Evolutionary conservation across 2,329 filamentous ascomycete genomes (phyloP), one percentile per base, ranked within the genome.

Genomic region (Rugonectria rugulosa): DNA sequence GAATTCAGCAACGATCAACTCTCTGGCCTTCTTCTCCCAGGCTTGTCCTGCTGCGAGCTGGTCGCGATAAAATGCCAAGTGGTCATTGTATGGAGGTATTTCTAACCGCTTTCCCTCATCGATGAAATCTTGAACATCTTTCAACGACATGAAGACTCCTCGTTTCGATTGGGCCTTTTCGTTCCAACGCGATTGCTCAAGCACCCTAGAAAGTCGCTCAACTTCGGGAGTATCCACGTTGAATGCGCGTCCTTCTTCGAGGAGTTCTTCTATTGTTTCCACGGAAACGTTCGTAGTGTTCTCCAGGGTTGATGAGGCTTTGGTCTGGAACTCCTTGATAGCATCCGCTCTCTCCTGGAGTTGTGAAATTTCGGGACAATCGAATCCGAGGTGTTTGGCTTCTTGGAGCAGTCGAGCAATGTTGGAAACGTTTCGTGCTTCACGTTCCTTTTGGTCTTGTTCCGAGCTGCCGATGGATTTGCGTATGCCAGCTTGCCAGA

Each of bases 21-120:
- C 94, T 67, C 90, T 90, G 2, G 92, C 94, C 73, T 97, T 98
- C 42, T 86, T 82, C 76, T 98, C 95, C 95, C 95, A 99, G 40
- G 90, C 81, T 68, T 92, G 85, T 32, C 94, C 95, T 21, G 89
- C 85, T 6, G 83, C 80, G 63, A 88, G 84, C 71, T 96, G 89
- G 23, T 94, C 89, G 56, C 87, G 85, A 68, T 92, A 91, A 72
- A 87, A 88, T 11, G 83, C 78, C 51, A 97, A 81, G 61, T 94
- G 88, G 44, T 93, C 90, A 70, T 97, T 93, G 64, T 88, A 91
- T 2, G 87, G 83, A 1, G 89, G 85, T 6, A 99, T 89, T 4
- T 88, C 88, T 4, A 98, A 81, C 37, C 91, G 87, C 40, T 86
- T 81, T 46, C 91, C 93, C 56, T 91, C 87, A 21, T 88, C 82